Base-by-base conservation (phyloP, 2,329 filamentous ascomycete genomes). In the Drechslera avenae region DNA sequence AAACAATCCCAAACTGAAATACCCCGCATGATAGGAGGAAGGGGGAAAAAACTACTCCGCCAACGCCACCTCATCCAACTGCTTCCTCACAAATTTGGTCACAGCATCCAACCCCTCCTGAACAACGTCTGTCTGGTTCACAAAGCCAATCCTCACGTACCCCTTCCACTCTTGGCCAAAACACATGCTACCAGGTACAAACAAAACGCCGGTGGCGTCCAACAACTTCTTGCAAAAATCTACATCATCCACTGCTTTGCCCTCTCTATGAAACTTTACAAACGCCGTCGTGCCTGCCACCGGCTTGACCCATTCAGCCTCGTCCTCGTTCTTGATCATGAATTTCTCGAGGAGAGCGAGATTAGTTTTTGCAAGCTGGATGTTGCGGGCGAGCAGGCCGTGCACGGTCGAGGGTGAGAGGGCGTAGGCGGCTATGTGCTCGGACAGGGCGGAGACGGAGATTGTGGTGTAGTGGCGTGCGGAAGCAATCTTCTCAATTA, bases 381-480 rank as follows among this genome's bases (percentile, higher is more conserved):
- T 81, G 63, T 91, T 91, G 13, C 86, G 78, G 3, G 75, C 77
- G 2, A 90, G 77, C 2, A 91, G 74, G 9, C 74, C 76, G 56
- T 87, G 79, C n/a, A 91, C 82, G 16, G 87, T 86, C 28, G 78
- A 75, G 1, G 82, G 76, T 9, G 83, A 83, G 6, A 96, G 76
- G 0, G 91, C 91, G 65, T 86, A 93, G 21, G 83, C 82, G 2
- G 90, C 91, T 9, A 96, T 79, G 41, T 83, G 82, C 68, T 96
- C 90, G 69, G 95, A 90, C 5, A 96, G 76, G 65, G 87, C 85
- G n/a, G 88, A 89, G 0, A 95, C 90, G 32, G 87, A 89, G 63
- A 95, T 95, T 19, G 89, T 91, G 3, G 90, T 95, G 76, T 94
- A 95, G 71, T 94, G 87, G 33, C 90, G 80, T 1, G 86, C 86